Evolutionary conservation across 345 rosid genomes (phyloP).

Genomic region (Psidium guajava): DNA sequence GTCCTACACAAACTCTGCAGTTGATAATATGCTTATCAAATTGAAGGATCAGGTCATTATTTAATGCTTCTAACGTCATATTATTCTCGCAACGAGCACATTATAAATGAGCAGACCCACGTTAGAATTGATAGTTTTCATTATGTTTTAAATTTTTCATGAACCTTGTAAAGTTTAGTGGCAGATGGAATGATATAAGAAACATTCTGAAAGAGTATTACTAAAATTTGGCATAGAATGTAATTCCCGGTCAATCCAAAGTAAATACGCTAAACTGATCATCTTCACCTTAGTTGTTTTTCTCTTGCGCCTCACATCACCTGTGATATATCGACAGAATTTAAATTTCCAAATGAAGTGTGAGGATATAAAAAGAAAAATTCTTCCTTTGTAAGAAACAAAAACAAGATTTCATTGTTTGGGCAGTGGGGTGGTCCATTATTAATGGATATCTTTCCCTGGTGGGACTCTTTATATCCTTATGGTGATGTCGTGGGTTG

Average conservation of each 20-base stretch:
- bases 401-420: neutral
- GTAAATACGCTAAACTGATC: neutral
- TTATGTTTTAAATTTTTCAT: neutral
- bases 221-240: neutral
- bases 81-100: neutral
- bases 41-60: constrained; percentile 79
- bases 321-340: neutral
- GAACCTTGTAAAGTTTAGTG: neutral
- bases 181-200: neutral
- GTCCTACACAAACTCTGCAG: constrained; percentile 97
- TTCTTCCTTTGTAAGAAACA: neutral
- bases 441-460: neutral
- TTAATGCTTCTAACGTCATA: neutral
- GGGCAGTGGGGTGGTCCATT: neutral
- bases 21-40: constrained; percentile 93
- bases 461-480: neutral
- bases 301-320: neutral
- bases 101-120: neutral
- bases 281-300: neutral
- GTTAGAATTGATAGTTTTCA: neutral
- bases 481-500: neutral
- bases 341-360: neutral
- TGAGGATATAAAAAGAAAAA: neutral
- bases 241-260: neutral
- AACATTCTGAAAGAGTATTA: neutral